Evolutionary conservation across 768 basidiomycete genomes (phyloP).

Genomic region (Suillus tomentosus): DNA sequence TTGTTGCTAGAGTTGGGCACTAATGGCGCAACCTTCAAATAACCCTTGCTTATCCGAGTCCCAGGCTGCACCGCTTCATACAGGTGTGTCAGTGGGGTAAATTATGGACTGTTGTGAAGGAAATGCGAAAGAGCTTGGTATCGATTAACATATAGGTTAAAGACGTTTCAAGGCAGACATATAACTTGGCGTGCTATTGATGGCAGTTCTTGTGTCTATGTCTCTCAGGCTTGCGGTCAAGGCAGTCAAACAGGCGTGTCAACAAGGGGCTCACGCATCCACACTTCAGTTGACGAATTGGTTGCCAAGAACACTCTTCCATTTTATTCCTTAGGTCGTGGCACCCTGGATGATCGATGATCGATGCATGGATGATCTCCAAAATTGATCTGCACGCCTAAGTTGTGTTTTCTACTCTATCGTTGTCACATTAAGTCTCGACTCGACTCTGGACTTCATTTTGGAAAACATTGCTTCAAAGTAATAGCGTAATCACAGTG

Average conservation of each 20-base stretch:
- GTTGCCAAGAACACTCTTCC: background rate
- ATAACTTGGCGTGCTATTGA: background rate
- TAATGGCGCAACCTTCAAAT: background rate
- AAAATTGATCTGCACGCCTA: background rate
- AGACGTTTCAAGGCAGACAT: background rate
- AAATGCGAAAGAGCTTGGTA: background rate
- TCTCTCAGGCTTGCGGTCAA: background rate
- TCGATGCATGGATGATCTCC: background rate
- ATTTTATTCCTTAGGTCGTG: too few relatives aligned
- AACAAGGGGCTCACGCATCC: background rate
- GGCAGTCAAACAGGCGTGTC: background rate
- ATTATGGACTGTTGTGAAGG: background rate
- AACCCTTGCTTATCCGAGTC: too few relatives aligned
- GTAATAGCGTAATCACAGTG: background rate
- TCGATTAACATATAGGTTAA: background rate
- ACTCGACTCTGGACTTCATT: background rate
- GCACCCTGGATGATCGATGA: background rate
- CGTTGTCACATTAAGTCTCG: background rate
- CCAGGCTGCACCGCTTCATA: background rate
- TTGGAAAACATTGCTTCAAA: background rate
- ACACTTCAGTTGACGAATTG: background rate
- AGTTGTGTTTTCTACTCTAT: background rate
- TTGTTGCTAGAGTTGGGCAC: background rate
- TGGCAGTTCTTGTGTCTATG: background rate
- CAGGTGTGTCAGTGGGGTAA: background rate